Percentiles rank a stretch among this genome's conserved stretches.
Evolutionary conservation across 2,329 filamentous ascomycete genomes (phyloP).

Genomic region (Pseudocercospora pini-densiflorae): DNA sequence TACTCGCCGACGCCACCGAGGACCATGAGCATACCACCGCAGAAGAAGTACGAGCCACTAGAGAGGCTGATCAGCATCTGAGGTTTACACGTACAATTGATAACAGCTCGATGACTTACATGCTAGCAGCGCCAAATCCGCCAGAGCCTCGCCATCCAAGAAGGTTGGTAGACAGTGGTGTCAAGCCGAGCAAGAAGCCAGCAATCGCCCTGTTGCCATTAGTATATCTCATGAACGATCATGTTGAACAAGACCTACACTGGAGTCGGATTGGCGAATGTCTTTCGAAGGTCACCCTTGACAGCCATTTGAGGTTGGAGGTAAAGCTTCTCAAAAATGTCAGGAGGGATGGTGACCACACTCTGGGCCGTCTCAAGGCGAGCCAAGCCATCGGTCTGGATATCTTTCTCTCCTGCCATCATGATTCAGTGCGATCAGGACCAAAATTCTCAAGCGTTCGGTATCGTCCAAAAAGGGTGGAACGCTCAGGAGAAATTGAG

Average conservation of each 20-base stretch:
- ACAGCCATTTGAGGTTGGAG: conserved; percentile 55
- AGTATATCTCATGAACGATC: neutral
- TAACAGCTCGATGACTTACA: conserved; percentile 44
- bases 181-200: conserved; percentile 61
- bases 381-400: neutral
- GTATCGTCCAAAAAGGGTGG: neutral
- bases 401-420: neutral
- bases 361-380: neutral
- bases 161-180: conserved; percentile 58
- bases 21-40: conserved; percentile 42
- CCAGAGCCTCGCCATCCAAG: conserved; percentile 63
- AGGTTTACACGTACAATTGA: conserved; percentile 40
- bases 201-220: conserved; percentile 48
- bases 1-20: neutral
- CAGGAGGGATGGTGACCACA: conserved; percentile 38
- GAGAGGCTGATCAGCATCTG: neutral
- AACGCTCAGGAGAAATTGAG: neutral
- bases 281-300: conserved; percentile 28
- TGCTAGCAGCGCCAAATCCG: conserved; percentile 53
- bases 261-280: conserved; percentile 52
- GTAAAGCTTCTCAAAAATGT: conserved; percentile 59
- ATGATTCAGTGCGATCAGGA: neutral
- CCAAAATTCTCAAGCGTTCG: neutral
- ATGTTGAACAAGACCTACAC: conserved; percentile 43
- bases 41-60: conserved; percentile 43